A percentile compares a stretch with the other conserved stretches of the same genome.
Evolutionary conservation across 2,329 filamentous ascomycete species (phyloP).

Genomic region (Dichotomopilus funicola): DNA sequence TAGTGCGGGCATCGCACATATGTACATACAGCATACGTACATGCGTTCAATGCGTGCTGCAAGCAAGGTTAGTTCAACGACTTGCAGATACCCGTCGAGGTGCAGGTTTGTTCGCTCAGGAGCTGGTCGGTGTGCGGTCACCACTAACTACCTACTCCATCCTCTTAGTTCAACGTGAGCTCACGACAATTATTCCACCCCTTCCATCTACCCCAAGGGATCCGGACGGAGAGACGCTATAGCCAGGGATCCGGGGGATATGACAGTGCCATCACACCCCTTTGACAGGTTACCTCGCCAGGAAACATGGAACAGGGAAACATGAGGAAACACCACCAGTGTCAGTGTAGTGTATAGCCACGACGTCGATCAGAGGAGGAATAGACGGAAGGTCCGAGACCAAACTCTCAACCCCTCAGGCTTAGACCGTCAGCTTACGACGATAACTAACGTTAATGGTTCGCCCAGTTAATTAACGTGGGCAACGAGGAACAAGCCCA

Average conservation of each 20-base stretch:
- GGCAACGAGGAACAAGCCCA: not conserved
- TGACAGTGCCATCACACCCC: not conserved
- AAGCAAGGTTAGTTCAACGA: not conserved
- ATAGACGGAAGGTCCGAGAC: too few relatives aligned
- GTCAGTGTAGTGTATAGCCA: not conserved
- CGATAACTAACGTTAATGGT: too few relatives aligned
- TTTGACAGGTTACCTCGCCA: too few relatives aligned
- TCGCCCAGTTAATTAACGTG: too few relatives aligned
- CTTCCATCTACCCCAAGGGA: too few relatives aligned
- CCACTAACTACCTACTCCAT: too few relatives aligned
- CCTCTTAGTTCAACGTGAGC: too few relatives aligned
- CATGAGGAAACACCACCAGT: constrained; percentile 4
- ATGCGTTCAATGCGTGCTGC: not conserved
- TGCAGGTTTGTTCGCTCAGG: not conserved
- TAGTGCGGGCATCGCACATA: not conserved
- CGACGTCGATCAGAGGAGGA: constrained; percentile 6
- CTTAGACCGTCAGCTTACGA: too few relatives aligned
- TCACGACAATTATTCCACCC: too few relatives aligned
- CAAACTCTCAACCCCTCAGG: too few relatives aligned
- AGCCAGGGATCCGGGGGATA: not conserved
- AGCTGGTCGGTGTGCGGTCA: too few relatives aligned
- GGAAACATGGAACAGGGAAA: constrained; percentile 2
- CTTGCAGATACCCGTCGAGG: not conserved
- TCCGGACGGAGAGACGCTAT: not conserved
- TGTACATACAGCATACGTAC: not conserved